A percentile compares a stretch with the other conserved stretches of the same genome.
Conservation (phyloP, 805 yeast genomes). For the Barnettozyma wickerhamii region DNA sequence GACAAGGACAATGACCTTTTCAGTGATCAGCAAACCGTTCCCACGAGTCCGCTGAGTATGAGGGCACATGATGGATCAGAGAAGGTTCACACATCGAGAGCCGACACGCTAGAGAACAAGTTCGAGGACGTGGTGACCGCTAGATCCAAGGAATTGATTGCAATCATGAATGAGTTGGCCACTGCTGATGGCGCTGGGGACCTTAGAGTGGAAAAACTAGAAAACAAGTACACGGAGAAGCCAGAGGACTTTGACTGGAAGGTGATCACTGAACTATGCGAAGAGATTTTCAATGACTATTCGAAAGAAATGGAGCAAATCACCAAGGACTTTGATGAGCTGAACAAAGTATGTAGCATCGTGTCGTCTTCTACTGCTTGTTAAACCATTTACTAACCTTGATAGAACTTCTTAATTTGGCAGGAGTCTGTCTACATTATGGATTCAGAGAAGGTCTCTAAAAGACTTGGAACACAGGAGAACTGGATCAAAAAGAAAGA, state of each 20-base stretch:
- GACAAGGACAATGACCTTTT: conserved; percentile 6
- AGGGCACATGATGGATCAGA: background rate
- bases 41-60: conserved; percentile 8
- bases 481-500: conserved; percentile 23
- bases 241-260: conserved; percentile 14
- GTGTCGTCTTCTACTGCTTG: too few species aligned
- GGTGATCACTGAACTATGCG: conserved; percentile 13
- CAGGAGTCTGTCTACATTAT: conserved; percentile 24
- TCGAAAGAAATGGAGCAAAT: conserved; percentile 18
- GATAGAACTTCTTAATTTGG: conserved; percentile 23
- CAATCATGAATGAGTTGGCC: conserved; percentile 6
- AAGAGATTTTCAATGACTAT: conserved; percentile 19
- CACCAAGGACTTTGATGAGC: conserved; percentile 20
- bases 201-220: background rate
- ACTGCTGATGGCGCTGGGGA: background rate
- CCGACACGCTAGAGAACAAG: background rate
- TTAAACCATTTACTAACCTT: background rate
- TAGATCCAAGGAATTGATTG: conserved; percentile 5
- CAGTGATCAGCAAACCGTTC: background rate
- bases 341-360: conserved; percentile 15
- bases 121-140: conserved; percentile 1
- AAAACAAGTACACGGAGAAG: background rate
- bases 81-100: too few species aligned
- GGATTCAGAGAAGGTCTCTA: conserved; percentile 21
- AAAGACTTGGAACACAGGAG: conserved; percentile 17